Evolutionary conservation across 495 filamentous ascomycete species (phyloP).

Genomic region (Penicillium macrosclerotiorum): DNA sequence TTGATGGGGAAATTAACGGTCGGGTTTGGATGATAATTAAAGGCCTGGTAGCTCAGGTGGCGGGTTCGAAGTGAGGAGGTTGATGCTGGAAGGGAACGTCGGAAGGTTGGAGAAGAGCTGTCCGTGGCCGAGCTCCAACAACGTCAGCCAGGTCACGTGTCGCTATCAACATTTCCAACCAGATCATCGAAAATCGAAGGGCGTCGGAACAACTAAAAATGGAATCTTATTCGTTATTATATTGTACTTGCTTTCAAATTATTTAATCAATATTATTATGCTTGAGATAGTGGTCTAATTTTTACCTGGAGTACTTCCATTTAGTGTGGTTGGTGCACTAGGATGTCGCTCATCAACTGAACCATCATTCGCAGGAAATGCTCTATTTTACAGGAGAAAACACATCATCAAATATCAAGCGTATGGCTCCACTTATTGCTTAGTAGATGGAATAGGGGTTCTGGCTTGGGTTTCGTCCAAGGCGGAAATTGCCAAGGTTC

Average conservation of each 20-base stretch:
- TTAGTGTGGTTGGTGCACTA: too few species aligned
- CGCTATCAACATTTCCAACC: constrained; percentile 20
- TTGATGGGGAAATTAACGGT: constrained; percentile 8
- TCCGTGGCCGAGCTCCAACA: constrained; percentile 40
- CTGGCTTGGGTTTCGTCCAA: not conserved
- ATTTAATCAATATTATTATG: not conserved
- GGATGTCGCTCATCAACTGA: too few species aligned
- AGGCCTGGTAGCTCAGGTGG: constrained; percentile 4
- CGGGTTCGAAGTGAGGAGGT: constrained; percentile 11
- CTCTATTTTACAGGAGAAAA: too few species aligned
- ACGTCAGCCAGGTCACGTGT: constrained; percentile 48
- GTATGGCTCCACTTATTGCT: not conserved
- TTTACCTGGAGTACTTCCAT: too few species aligned
- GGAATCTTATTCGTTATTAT: not conserved
- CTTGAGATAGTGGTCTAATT: not conserved
- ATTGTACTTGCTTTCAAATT: not conserved
- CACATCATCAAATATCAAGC: too few species aligned
- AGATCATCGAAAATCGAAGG: too few species aligned
- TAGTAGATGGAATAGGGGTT: constrained; percentile 11
- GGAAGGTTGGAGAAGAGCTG: constrained; percentile 33
- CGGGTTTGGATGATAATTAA: constrained; percentile 4
- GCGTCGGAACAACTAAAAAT: too few species aligned
- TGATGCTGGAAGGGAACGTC: constrained; percentile 14
- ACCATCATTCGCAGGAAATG: too few species aligned
- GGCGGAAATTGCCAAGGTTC: constrained; percentile 28